Percentiles rank a stretch among this genome's conserved stretches.
phyloP scores from a whole-genome alignment of 2,329 filamentous ascomycete species.

The Claviceps sp. region DNA sequence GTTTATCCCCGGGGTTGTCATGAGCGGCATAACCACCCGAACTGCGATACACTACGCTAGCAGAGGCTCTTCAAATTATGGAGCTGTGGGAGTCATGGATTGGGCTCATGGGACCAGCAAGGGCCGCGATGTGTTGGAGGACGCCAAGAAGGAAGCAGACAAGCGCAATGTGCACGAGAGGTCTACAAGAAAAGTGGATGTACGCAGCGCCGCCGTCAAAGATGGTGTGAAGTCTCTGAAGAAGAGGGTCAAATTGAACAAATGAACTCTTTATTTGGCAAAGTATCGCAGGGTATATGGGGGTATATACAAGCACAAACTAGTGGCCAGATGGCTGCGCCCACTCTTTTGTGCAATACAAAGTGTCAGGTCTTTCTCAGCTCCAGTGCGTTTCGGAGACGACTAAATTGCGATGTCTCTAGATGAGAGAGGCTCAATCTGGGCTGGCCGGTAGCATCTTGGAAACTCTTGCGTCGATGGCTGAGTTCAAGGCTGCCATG shows the following conservation, averaged over 20 bases:
- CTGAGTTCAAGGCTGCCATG: too few relatives aligned
- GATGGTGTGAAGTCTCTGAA: constrained; percentile 17
- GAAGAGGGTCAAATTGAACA: constrained; percentile 14
- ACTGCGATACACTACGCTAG: constrained; percentile 31
- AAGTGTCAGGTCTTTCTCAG: too few relatives aligned
- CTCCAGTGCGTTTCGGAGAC: too few relatives aligned
- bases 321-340: too few relatives aligned
- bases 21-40: constrained; percentile 35
- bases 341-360: too few relatives aligned
- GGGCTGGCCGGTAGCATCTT: too few relatives aligned
- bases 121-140: constrained; percentile 37
- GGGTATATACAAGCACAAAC: too few relatives aligned
- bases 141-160: constrained; percentile 40
- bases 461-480: too few relatives aligned
- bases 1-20: constrained; percentile 38
- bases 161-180: constrained; percentile 38
- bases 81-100: constrained; percentile 48
- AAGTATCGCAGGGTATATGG: too few relatives aligned
- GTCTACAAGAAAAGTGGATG: constrained; percentile 19
- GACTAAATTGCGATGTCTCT: too few relatives aligned
- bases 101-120: constrained; percentile 44
- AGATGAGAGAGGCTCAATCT: too few relatives aligned
- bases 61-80: constrained; percentile 44
- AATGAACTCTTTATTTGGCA: constrained; percentile 10
- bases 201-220: constrained; percentile 18